These are phyloP conservation scores for Erythrobasidium yunnanense DNA, from an alignment of 768 basidiomycete species.

Conservation along the genomic window DNA sequence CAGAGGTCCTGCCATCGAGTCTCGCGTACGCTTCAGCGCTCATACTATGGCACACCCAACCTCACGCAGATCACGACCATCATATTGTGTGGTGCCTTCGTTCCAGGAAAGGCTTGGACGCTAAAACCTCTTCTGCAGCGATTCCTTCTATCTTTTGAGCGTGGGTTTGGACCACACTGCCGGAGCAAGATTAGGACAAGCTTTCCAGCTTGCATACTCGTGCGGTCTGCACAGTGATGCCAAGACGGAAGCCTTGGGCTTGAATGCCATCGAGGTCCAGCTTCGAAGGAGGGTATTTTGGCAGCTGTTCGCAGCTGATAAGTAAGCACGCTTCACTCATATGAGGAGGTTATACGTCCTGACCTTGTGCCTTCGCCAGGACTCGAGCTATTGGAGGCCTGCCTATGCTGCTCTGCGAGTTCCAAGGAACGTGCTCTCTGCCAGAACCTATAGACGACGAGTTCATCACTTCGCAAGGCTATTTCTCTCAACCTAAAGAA, in stretches of 20 bases:
- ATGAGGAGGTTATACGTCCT: not conserved
- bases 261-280: not conserved
- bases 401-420: slow-evolving; percentile 1
- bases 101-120: too few species aligned
- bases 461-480: slow-evolving; percentile 13
- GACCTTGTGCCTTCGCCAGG: not conserved
- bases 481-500: not conserved
- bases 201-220: not conserved
- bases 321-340: not conserved
- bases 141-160: slow-evolving; percentile 1
- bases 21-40: slow-evolving; percentile 3
- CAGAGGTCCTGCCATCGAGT: not conserved
- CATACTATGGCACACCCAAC: not conserved
- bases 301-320: not conserved
- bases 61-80: not conserved
- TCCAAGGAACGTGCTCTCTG: not conserved
- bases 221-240: not conserved
- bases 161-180: not conserved
- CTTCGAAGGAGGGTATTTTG: slow-evolving; percentile 14
- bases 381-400: not conserved
- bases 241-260: slow-evolving; percentile 1
- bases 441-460: slow-evolving; percentile 10
- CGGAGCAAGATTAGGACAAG: not conserved
- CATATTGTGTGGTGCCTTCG: not conserved
- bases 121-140: not conserved